phyloP scores from a whole-genome alignment of 2,329 filamentous ascomycete species.

The Neonectria coccinea region DNA sequence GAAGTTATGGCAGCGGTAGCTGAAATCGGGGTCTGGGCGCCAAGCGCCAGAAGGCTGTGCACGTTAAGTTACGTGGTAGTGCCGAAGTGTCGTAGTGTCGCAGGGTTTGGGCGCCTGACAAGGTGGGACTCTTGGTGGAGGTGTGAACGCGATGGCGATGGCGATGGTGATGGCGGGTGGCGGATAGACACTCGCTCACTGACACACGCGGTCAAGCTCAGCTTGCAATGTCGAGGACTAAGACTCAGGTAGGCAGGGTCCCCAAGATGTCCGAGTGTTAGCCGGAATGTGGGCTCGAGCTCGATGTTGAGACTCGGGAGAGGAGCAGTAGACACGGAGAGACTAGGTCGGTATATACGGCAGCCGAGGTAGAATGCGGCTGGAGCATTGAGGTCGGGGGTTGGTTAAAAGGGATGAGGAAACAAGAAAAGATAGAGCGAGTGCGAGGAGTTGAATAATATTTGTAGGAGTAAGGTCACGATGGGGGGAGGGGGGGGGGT shows the following conservation, averaged over 20 bases:
- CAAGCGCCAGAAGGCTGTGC: slow-evolving; percentile 25
- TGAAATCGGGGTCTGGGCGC: slow-evolving; percentile 24
- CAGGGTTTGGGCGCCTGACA: slow-evolving; percentile 20
- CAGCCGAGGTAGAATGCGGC: not conserved
- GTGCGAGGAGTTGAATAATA: slow-evolving; percentile 17
- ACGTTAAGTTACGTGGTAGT: slow-evolving; percentile 16
- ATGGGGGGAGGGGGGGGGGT: not conserved
- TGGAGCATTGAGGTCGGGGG: not conserved
- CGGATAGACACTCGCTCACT: not conserved
- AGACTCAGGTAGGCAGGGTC: slow-evolving; percentile 5
- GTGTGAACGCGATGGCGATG: not conserved
- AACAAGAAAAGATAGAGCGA: not conserved
- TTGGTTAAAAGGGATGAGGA: not conserved
- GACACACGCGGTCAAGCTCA: slow-evolving; percentile 3
- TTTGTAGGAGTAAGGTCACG: slow-evolving; percentile 21
- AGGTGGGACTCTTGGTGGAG: slow-evolving; percentile 18
- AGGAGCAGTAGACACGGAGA: not conserved
- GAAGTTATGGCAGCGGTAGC: slow-evolving; percentile 24
- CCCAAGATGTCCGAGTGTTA: not conserved
- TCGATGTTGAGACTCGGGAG: not conserved
- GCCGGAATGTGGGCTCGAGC: slow-evolving; percentile 6
- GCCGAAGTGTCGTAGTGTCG: slow-evolving; percentile 20
- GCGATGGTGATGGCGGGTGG: not conserved
- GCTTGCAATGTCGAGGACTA: slow-evolving; percentile 1
- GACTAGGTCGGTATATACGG: not conserved